Conservation (phyloP, 2,329 filamentous ascomycete genomes). For the Alternaria metachromatica region DNA sequence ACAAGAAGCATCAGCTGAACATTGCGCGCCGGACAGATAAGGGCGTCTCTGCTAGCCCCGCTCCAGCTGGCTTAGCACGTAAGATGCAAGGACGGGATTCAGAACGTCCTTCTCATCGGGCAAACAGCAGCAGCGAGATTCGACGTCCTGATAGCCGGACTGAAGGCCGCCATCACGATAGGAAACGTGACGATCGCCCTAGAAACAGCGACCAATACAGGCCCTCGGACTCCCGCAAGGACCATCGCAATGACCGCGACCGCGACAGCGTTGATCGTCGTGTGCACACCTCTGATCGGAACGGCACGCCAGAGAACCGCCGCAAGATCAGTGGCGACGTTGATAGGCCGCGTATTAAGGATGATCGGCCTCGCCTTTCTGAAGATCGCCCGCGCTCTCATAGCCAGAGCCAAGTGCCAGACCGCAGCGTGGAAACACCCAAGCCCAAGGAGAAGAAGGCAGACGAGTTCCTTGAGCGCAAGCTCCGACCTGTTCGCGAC, state of each 20-base stretch:
- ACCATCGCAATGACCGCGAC: conserved; percentile 50
- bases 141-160: conserved; percentile 42
- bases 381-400: conserved; percentile 44
- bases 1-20: conserved; percentile 72
- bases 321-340: conserved; percentile 54
- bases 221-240: conserved; percentile 39
- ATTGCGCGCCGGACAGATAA: conserved; percentile 65
- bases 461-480: conserved; percentile 59
- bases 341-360: conserved; percentile 28
- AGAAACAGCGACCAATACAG: conserved; percentile 48
- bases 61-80: conserved; percentile 55
- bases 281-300: conserved; percentile 40
- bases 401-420: conserved; percentile 58
- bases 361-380: conserved; percentile 53
- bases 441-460: conserved; percentile 41
- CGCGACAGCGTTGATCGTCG: conserved; percentile 49
- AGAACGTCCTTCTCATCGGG: conserved; percentile 46
- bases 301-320: conserved; percentile 54
- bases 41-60: conserved; percentile 74
- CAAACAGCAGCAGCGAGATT: conserved; percentile 46
- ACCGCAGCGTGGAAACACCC: conserved; percentile 40
- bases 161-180: conserved; percentile 41
- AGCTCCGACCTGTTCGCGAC: conserved; percentile 65
- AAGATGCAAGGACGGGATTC: conserved; percentile 45
- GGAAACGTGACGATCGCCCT: conserved; percentile 34